Percentiles rank a stretch among this genome's conserved stretches.
Evolutionary conservation across 805 yeast genomes (phyloP).

Genomic region (Pachysolen tannophilus): DNA sequence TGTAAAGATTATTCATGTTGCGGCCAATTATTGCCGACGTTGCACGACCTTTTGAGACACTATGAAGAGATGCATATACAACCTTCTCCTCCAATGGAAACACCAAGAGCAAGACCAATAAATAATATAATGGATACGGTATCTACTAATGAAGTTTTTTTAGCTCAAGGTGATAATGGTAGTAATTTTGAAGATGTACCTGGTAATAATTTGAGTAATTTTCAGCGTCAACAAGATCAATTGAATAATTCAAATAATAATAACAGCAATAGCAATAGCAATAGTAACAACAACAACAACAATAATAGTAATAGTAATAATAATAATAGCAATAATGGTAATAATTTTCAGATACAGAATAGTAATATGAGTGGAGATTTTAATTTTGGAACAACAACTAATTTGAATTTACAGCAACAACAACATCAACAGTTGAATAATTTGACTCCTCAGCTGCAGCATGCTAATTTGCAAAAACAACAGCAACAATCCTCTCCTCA

Average conservation of each 20-base stretch:
- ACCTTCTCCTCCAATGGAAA: constrained; percentile 37
- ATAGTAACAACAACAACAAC: constrained; percentile 7
- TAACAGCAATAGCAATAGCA: constrained; percentile 5
- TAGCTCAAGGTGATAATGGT: constrained; percentile 36
- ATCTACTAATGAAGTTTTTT: constrained; percentile 86
- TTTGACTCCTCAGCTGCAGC: constrained; percentile 9
- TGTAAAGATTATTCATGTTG: constrained; percentile 97
- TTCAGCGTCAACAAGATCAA: constrained; percentile 14
- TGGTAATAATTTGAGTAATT: constrained; percentile 10
- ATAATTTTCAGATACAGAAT: neutral
- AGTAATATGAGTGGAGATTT: neutral
- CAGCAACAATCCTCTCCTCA: constrained; percentile 16
- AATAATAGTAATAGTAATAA: constrained; percentile 8
- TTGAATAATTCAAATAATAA: no score
- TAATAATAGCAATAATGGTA: constrained; percentile 6
- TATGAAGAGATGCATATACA: constrained; percentile 93
- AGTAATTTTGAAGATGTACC: constrained; percentile 25
- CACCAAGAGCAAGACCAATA: constrained; percentile 35
- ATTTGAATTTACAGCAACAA: constrained; percentile 4
- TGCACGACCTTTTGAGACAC: constrained; percentile 89
- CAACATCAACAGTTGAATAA: constrained; percentile 8
- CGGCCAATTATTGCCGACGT: constrained; percentile 84
- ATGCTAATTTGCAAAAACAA: constrained; percentile 8
- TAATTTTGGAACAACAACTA: constrained; percentile 1
- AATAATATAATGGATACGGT: constrained; percentile 78